Evolutionary conservation across 176 grass and related monocot genomes (phyloP), one percentile per base, ranked within the genome.

Genomic region (Juncus effusus): DNA sequence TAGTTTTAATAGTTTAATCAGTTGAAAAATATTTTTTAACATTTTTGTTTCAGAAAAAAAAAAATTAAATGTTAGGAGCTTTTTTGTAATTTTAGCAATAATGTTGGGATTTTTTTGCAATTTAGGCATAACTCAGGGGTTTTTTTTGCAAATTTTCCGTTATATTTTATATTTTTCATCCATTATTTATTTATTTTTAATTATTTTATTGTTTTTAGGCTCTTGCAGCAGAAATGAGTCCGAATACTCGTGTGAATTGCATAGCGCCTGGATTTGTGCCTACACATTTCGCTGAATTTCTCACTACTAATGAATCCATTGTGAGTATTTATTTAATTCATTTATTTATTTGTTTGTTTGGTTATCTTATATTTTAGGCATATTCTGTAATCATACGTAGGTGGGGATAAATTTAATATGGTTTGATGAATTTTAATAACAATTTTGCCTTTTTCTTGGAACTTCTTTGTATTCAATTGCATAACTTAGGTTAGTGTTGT

Each of bases 241-340:
- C 88, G 76, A 40, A 92, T 71, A 91, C 88, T 65, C 88, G 93
- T 66, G 85, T 97, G 58, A 97, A 97, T 76, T 97, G 94, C 75
- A 80, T 97, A 76, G 94, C 94, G 62, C 94, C 94, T 80, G 94
- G 94, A 80, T 97, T 97, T 73, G 94, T 97, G 62, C 94, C 94
- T 37, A 97, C 94, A 15, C 74, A 78, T 72, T 97, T 97, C 83
- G 85, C 94, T 82, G 54, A 70, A 68, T 97, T 97, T 64, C 83
- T 93, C 15, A 87, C 78, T 52, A 80, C 65, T 67, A 86, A 92
- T 78, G 88, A 80, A 10, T 60, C 72, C 55, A 10, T 97, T 72
- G 94, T 97, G 77, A 79, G 94, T 82, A 67, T 77, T 83, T 65
- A 35, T 44, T 60, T 56, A 16, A 1, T 28, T 28, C 0, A 28